Base-by-base conservation (phyloP, 2,329 filamentous ascomycete species). In the Fusarium sp. region DNA sequence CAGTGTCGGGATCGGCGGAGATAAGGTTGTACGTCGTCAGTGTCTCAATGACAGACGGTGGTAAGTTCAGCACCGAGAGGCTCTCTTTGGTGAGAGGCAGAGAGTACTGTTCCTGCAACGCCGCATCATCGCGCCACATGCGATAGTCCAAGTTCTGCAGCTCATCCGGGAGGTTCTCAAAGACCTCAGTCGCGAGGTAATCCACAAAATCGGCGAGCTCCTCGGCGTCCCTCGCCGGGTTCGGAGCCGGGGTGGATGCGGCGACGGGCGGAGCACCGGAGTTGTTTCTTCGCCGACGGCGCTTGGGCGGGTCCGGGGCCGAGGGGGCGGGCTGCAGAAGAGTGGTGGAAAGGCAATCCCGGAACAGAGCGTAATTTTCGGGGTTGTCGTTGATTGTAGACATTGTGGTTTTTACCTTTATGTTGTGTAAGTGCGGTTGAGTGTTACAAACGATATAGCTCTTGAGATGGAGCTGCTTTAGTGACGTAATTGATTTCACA, bases 171-270 rank as follows among this genome's bases (percentile, higher is more conserved):
- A 96, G 83, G 34, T 79, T 82, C 7, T 83, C 78, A 77, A 95
- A 96, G 52, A 90, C 87, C 74, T 91, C 86, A 46, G 81, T 78
- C 23, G 92, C 88, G 28, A 96, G 85, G 77, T 94, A 96, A 81
- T 94, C 89, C 53, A 92, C 88, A 77, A 96, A 96, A 2, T 96
- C 93, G 24, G 88, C 86, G 21, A 96, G 79, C 54, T 94, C 92
- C 69, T 91, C 89, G 7, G 86, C 86, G 68, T 87, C 74, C 39
- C 55, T 61, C 56, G 56, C 55, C 55, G 68, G 52, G 24, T 69
- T 58, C 24, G 58, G 54, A 10, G 32, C 56, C 52, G 64, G 62
- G 23, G 60, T 57, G 57, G 56, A 51, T 40, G 60, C 44, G 30
- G 56, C 32, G 40, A 62, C 46, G 32, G 39, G 20, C 30, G 68